Evolutionary conservation across 2,329 filamentous ascomycete species (phyloP), one percentile per base, ranked within the genome.

Genomic region (Penicillium occitanis): DNA sequence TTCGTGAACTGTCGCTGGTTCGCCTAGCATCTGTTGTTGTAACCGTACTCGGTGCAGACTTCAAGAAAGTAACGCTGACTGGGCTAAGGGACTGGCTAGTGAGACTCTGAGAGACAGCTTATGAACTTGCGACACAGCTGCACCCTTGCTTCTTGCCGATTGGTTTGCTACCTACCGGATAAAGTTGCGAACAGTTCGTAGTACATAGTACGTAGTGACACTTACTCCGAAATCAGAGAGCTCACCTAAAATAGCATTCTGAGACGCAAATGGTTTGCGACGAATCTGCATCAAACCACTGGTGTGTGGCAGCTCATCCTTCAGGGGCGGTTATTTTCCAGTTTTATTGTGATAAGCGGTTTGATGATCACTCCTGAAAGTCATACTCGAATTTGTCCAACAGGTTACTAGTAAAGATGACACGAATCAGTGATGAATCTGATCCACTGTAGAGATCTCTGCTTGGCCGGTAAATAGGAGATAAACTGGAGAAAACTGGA

Each of bases 401-500:
- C 22, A 25, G 19, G 11, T 7, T 28, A 19, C 19, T 19, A 19
- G 19, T 19, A 1, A 33, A 33, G 50, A 53, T 53, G 28, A 53
- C 19, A 53, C 50, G 50, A 53, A 53, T 53, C 50, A 10, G 28
- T n/a, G 48, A 30, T 30, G 50, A 53, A 53, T 53, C 14, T 14
- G 48, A 25, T 51, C 48, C 48, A 51, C 48, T 17, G 22, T 28
- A 14, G 48, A 51, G 22, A 51, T 28, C 48, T 17, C 48, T 51
- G 25, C 22, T 51, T 51, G 48, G 48, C 22, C 5, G 25, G 25
- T 28, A 51, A 13, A 48, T 51, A 14, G 13, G 11, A 22, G 46
- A 50, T 50, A 51, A 30, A 51, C 48, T 51, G 48, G 48, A 51
- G 48, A 51, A 51, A 28, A 51, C 48, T 51, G 48, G 48, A 30